Evolutionary conservation across 1,284 basidiomycete genomes (phyloP), one percentile per base, ranked within the genome.

Genomic region (Sporisorium iseilematis-ciliati): DNA sequence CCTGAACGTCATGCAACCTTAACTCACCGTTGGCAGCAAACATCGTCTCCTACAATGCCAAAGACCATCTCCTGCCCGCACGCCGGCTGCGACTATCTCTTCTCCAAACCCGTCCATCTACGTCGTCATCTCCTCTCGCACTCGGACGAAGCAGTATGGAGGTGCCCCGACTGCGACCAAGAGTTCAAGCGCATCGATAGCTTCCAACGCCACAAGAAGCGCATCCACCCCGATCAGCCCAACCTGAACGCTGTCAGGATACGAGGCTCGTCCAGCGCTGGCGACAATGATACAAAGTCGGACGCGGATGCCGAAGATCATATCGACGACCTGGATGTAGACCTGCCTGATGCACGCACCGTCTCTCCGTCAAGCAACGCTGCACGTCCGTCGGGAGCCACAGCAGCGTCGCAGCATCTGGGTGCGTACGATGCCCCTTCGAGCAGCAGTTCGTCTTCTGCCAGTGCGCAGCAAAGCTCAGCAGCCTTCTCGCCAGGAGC

Each of bases 111-210:
- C 8, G 72, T 75, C 14, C 72, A 75, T 54, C 60, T 75, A 12
- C 67, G 72, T 12, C 61, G 72, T 2, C 72, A 75, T 31, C 57
- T 70, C 1, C 72, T 75, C 45, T 70, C 72, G 12, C 72, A 75
- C 23, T 75, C 72, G n/a, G 59, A 70, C 45, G 57, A 63, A 31
- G 40, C 67, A 23, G 53, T 70, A 2, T 75, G 72, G 72, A 65
- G 51, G 29, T 75, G 72, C 16, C 72, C 72, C 23, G 57, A 67
- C 48, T 75, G 72, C 59, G 56, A 56, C 38, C 66, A 70, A 25
- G 60, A 70, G 40, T 75, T 75, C 64, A 75, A 75, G 23, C 72
- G 72, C 33, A 75, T 75, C 53, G 72, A 75, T 21, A 75, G 72
- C 57, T 75, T 75, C n/a, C 72, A 75, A 38, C 45, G 72, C 1